Base-by-base conservation (phyloP, 257 asterid genomes). In the Ocimum tenuiflorum region DNA sequence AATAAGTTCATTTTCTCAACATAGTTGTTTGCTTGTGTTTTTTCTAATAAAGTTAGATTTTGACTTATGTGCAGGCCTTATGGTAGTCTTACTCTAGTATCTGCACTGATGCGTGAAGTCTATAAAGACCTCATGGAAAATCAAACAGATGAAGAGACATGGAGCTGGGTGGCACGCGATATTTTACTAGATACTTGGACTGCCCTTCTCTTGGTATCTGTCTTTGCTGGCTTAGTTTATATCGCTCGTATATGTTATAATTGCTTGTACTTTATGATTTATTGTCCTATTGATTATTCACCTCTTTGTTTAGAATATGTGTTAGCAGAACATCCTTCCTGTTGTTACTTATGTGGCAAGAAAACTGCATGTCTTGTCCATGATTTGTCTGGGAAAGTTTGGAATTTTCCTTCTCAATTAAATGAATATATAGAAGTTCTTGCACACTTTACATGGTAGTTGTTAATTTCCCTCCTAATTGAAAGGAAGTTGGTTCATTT, bases 111-210 rank as follows among this genome's bases (percentile, higher is more conserved):
- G 95, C 76, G 85, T 66, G 96, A 92, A 84, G 91, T 84, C 70
- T 70, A 82, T 67, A 89, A 84, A 77, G 88, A 90, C 74, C 84
- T 84, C 50, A 78, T 67, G 87, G 84, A 58, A 63, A 92, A 82
- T 63, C 77, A 23, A 77, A 68, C 87, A 36, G 97, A 87, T 29
- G 96, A 92, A 74, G 99, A 89, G 83, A 76, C 87, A 5, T 92
- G 99, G 99, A 92, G 99, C 82, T 87, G 96, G 96, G 94, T 84
- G 35, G 97, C 97, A 66, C 99, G 99, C 11, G 97, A 92, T 81
- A 83, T 92, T 69, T 84, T 92, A 79, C 69, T 92, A 63, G 99
- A 92, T 69, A 76, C 95, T 36, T 92, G 99, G 99, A 89, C 95
- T 42, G 72, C 85, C 71, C 81, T 89, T 72, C 90, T 92, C 66